Evolutionary conservation across 2,329 filamentous ascomycete species (phyloP).

Genomic region (Alternaria ventricosa): DNA sequence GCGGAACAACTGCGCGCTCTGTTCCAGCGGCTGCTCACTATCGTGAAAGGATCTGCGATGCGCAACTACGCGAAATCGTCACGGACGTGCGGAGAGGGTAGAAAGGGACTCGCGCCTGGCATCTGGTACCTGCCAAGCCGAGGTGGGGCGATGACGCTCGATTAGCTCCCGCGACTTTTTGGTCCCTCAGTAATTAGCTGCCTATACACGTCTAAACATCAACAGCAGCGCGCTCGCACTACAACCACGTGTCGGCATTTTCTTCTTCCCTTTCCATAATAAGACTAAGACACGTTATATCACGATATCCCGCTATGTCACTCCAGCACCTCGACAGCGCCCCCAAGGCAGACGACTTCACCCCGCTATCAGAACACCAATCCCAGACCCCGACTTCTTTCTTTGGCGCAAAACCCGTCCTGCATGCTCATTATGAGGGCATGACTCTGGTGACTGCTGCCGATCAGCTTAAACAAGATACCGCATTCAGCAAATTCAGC

Average conservation of each 20-base stretch:
- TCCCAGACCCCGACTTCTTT: slow-evolving; percentile 75
- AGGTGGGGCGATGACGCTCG: slow-evolving; percentile 19
- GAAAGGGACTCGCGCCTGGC: not conserved
- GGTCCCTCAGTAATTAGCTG: slow-evolving; percentile 8
- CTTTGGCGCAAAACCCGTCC: slow-evolving; percentile 72
- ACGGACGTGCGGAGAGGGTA: not conserved
- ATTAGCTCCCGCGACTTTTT: slow-evolving; percentile 30
- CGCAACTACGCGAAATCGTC: not conserved
- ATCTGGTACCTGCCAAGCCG: slow-evolving; percentile 18
- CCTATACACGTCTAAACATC: not conserved
- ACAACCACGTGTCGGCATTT: not conserved
- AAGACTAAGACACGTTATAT: no score
- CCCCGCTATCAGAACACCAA: slow-evolving; percentile 71
- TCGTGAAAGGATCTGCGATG: not conserved
- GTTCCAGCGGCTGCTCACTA: not conserved
- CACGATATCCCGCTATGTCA: slow-evolving; percentile 35
- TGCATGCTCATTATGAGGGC: slow-evolving; percentile 67
- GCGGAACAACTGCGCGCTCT: no score
- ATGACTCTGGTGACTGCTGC: slow-evolving; percentile 65
- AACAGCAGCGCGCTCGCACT: not conserved
- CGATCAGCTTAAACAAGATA: slow-evolving; percentile 61
- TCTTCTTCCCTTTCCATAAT: not conserved
- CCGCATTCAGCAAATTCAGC: slow-evolving; percentile 53
- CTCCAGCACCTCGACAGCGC: slow-evolving; percentile 61
- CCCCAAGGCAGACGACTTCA: slow-evolving; percentile 67